Percentiles rank a stretch among this genome's conserved stretches.
Evolutionary conservation across 1,284 basidiomycete species (phyloP).

Genomic region (Naganishia albida): DNA sequence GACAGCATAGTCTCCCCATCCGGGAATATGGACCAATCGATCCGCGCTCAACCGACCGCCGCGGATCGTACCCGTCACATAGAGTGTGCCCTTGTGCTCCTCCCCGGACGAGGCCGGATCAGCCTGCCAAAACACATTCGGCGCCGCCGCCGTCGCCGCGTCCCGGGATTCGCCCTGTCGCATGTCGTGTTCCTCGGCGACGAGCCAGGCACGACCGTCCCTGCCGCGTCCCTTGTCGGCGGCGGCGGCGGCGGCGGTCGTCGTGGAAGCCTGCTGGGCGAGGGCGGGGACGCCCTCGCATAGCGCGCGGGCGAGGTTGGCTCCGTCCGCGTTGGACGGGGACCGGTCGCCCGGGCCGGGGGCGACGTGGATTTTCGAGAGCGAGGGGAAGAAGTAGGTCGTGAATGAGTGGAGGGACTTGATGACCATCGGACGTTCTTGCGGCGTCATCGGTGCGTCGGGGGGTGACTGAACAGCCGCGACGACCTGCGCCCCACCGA

Average conservation of each 20-base stretch:
- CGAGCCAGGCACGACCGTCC: slow-evolving; percentile 75
- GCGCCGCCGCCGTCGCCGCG: background rate
- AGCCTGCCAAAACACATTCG: slow-evolving; percentile 46
- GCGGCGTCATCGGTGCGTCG: slow-evolving; percentile 59
- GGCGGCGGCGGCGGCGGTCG: background rate
- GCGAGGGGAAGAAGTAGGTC: slow-evolving; percentile 90
- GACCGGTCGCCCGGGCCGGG: slow-evolving; percentile 60
- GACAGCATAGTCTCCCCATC: slow-evolving; percentile 85
- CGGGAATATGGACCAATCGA: slow-evolving; percentile 83
- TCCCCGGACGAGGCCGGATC: slow-evolving; percentile 34
- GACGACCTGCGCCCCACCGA: slow-evolving; percentile 59
- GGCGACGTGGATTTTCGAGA: slow-evolving; percentile 61
- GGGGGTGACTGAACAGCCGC: slow-evolving; percentile 60
- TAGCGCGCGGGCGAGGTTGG: slow-evolving; percentile 68
- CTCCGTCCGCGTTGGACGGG: slow-evolving; percentile 53
- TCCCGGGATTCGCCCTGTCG: slow-evolving; percentile 26
- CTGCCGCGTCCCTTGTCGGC: slow-evolving; percentile 55
- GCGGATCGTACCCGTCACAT: slow-evolving; percentile 80
- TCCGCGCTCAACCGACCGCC: slow-evolving; percentile 79
- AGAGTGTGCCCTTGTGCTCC: slow-evolving; percentile 58
- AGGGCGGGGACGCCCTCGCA: slow-evolving; percentile 71
- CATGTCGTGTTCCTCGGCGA: slow-evolving; percentile 64
- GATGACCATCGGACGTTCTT: slow-evolving; percentile 62
- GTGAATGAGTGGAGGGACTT: slow-evolving; percentile 90
- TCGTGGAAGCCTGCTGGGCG: background rate